Evolutionary conservation across 2,329 filamentous ascomycete genomes (phyloP), one percentile per base, ranked within the genome.

Genomic region (Fusarium sp.): DNA sequence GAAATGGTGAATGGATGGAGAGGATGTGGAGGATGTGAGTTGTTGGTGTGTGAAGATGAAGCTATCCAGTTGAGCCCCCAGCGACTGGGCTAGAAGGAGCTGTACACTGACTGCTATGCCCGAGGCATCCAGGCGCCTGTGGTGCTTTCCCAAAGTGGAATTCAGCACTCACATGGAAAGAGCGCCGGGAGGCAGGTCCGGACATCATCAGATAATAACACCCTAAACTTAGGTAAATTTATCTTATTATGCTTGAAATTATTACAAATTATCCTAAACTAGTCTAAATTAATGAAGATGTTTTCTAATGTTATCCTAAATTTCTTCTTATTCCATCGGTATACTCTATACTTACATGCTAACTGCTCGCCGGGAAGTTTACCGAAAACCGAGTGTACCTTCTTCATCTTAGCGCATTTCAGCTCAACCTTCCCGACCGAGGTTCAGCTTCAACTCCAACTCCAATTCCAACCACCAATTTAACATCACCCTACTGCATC

Each of bases 351-450:
- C 10, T 10, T 28, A 10, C 26, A 28, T 11, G 26, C 4, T 28
- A 12, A 34, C 15, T 17, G 30, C 30, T 4, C 30, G 17, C 15
- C 30, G 64, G 58, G 58, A 55, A 36, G 34, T 42, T 67, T 65
- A 28, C 58, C 60, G 60, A 63, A 57, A 19, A n/a, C 60, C 45
- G 51, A 51, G 12, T 43, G 39, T 17, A 34, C 36, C 36, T 24
- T n/a, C 36, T 24, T n/a, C 8, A 24, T 24, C 42, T 40, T 56
- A 58, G 63, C 63, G 51, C 49, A 17, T 36, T 26, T 10, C 26
- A 51, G 24, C 42, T 50, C 42, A 48, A 48, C 57, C 36, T 55
- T 65, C 50, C 64, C 59, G 65, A 38, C 65, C 65, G 65, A 68
- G 65, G 65, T 59, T 63, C 51, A 67, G 59, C 46, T 42, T 47